Evolutionary conservation across 306 rosid genomes (phyloP).

Genomic region (Senna tora): DNA sequence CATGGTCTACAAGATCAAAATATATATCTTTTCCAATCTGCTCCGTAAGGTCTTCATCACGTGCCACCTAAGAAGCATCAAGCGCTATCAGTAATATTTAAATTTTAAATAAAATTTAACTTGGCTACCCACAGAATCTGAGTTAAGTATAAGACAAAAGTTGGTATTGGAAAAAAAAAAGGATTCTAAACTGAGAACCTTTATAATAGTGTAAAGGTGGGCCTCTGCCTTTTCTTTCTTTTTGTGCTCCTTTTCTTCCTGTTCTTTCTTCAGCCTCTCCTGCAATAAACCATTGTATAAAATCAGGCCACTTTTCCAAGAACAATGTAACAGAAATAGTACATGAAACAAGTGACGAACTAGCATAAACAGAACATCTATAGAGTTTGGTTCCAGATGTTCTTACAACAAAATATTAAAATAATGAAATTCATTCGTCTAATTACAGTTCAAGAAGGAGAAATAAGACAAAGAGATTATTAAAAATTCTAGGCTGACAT

Average conservation of each 20-base stretch:
- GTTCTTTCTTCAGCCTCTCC: slow-evolving; percentile 88
- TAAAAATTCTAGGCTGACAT: neutral
- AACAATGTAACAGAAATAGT: slow-evolving; percentile 10
- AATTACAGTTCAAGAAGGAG: neutral
- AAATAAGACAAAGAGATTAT: neutral
- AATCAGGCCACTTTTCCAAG: slow-evolving; percentile 19
- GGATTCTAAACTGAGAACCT: slow-evolving; percentile 53
- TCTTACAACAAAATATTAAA: neutral
- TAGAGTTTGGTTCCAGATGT: neutral
- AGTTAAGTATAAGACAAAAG: slow-evolving; percentile 17
- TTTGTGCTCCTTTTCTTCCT: slow-evolving; percentile 84
- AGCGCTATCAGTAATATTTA: slow-evolving; percentile 27
- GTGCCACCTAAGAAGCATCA: slow-evolving; percentile 60
- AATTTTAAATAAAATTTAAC: slow-evolving; percentile 1
- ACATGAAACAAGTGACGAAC: neutral
- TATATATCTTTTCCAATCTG: slow-evolving; percentile 81
- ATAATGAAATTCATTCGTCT: neutral
- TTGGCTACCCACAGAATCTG: neutral
- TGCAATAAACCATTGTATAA: slow-evolving; percentile 39
- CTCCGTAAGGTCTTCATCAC: slow-evolving; percentile 63
- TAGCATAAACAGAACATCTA: neutral
- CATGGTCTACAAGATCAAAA: slow-evolving; percentile 93
- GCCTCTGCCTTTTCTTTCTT: slow-evolving; percentile 84
- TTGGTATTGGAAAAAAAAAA: slow-evolving; percentile 20
- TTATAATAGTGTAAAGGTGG: slow-evolving; percentile 75